phyloP scores from a whole-genome alignment of 345 rosid genomes.

The Euphorbia lathyris region DNA sequence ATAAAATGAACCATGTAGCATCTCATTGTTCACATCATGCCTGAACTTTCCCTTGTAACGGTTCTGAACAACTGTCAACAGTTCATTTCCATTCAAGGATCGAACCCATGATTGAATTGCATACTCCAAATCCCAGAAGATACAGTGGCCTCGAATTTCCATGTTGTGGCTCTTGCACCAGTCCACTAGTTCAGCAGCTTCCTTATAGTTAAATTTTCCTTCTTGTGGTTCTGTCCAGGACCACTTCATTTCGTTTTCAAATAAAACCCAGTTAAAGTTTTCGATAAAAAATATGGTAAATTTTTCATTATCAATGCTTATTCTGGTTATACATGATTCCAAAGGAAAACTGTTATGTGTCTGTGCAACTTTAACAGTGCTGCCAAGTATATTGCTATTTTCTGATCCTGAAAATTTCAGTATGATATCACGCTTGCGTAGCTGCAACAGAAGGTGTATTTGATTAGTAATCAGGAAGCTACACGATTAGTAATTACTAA shows the following conservation, averaged over 20 bases:
- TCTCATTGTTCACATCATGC: conserved; percentile 64
- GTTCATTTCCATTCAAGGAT: conserved; percentile 34
- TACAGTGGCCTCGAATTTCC: conserved; percentile 48
- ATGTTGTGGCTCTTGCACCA: conserved; percentile 57
- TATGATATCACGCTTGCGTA: conserved; percentile 67
- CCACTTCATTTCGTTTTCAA: conserved; percentile 94
- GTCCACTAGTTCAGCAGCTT: conserved; percentile 73
- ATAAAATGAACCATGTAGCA: conserved; percentile 78
- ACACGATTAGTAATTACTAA: no score
- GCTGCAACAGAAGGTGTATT: conserved; percentile 39
- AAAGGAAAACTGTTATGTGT: conserved; percentile 66
- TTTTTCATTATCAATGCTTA: conserved; percentile 81
- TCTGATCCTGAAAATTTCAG: conserved; percentile 55
- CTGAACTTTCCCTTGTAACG: conserved; percentile 63
- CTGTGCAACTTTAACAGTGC: conserved; percentile 54
- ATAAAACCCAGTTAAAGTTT: conserved; percentile 84
- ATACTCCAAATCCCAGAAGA: conserved; percentile 54
- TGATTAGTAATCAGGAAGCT: background rate
- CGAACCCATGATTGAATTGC: conserved; percentile 47
- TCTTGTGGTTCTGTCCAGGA: conserved; percentile 83
- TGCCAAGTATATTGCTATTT: conserved; percentile 34
- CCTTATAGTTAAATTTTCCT: conserved; percentile 70
- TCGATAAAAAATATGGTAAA: conserved; percentile 65
- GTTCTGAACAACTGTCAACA: conserved; percentile 39
- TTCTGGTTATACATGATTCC: conserved; percentile 74